These are phyloP conservation scores for Boletus vermiculosoides DNA, from an alignment of 768 basidiomycete genomes.

Conservation along the genomic window DNA sequence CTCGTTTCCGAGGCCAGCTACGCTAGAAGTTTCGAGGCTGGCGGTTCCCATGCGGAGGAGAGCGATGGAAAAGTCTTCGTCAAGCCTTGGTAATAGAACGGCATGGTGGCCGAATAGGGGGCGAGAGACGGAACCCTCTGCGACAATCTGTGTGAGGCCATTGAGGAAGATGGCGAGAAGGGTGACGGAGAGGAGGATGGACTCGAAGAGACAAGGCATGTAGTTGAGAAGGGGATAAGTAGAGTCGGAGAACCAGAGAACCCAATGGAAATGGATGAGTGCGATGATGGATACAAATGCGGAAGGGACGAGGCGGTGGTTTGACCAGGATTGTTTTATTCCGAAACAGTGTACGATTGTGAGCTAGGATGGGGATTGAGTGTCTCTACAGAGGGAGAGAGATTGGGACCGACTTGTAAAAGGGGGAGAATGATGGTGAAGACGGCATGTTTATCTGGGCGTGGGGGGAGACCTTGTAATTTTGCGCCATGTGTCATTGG, in stretches of 20 bases:
- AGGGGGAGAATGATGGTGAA: constrained; percentile 72
- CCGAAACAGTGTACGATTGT: constrained; percentile 64
- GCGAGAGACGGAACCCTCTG: constrained; percentile 56
- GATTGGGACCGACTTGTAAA: constrained; percentile 51
- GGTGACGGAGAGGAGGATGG: constrained; percentile 55
- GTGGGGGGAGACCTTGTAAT: constrained; percentile 45
- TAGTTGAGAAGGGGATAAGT: constrained; percentile 73
- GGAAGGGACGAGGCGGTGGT: constrained; percentile 71
- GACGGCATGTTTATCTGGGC: constrained; percentile 73
- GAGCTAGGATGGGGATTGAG: constrained; percentile 39
- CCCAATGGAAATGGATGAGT: constrained; percentile 65
- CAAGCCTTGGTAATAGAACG: constrained; percentile 49
- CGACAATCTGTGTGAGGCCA: constrained; percentile 60
- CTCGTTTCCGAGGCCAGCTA: constrained; percentile 73
- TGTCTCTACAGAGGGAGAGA: background rate
- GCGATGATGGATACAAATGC: constrained; percentile 57
- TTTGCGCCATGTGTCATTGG: constrained; percentile 53
- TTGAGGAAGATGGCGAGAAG: constrained; percentile 61
- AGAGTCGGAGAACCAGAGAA: constrained; percentile 47
- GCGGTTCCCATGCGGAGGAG: constrained; percentile 72
- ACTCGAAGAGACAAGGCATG: constrained; percentile 71
- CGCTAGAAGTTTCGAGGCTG: constrained; percentile 70
- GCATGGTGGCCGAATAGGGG: constrained; percentile 53
- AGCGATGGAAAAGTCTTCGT: constrained; percentile 73
- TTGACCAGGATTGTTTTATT: constrained; percentile 59